Evolutionary conservation across 805 yeast species (phyloP).

Genomic region (Zygosaccharomyces rouxii): DNA sequence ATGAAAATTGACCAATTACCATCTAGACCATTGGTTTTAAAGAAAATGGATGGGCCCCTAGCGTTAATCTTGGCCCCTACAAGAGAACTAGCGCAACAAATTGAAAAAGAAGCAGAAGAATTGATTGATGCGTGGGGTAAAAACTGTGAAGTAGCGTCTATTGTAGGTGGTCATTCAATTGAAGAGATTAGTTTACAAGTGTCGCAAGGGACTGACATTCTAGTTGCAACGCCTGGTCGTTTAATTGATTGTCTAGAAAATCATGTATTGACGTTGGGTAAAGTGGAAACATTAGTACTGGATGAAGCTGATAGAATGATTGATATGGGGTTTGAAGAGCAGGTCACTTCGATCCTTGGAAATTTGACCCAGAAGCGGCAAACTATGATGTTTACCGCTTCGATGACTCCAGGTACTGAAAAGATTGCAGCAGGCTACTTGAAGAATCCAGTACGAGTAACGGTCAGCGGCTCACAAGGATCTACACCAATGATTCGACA

Average conservation of each 20-base stretch:
- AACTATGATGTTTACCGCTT: slow-evolving; percentile 92
- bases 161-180: slow-evolving; percentile 88
- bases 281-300: slow-evolving; percentile 65
- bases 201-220: slow-evolving; percentile 61
- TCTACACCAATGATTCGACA: slow-evolving; percentile 60
- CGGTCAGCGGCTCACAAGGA: slow-evolving; percentile 63
- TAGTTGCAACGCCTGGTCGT: slow-evolving; percentile 94
- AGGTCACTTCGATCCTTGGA: slow-evolving; percentile 57
- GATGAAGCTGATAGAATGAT: slow-evolving; percentile 98
- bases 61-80: slow-evolving; percentile 85
- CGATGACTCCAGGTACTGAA: slow-evolving; percentile 75
- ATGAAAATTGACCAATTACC: slow-evolving; percentile 49
- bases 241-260: slow-evolving; percentile 74
- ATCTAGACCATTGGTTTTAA: slow-evolving; percentile 42
- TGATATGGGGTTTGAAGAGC: slow-evolving; percentile 88
- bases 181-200: slow-evolving; percentile 64
- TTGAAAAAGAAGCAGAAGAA: slow-evolving; percentile 58
- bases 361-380: slow-evolving; percentile 39
- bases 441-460: slow-evolving; percentile 54
- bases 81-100: slow-evolving; percentile 89
- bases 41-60: slow-evolving; percentile 57
- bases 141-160: slow-evolving; percentile 47
- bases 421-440: slow-evolving; percentile 61
- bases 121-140: slow-evolving; percentile 40
- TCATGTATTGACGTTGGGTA: slow-evolving; percentile 53